Conservation (phyloP, 2,329 filamentous ascomycete genomes). For the Hawksworthiomyces lignivorus region DNA sequence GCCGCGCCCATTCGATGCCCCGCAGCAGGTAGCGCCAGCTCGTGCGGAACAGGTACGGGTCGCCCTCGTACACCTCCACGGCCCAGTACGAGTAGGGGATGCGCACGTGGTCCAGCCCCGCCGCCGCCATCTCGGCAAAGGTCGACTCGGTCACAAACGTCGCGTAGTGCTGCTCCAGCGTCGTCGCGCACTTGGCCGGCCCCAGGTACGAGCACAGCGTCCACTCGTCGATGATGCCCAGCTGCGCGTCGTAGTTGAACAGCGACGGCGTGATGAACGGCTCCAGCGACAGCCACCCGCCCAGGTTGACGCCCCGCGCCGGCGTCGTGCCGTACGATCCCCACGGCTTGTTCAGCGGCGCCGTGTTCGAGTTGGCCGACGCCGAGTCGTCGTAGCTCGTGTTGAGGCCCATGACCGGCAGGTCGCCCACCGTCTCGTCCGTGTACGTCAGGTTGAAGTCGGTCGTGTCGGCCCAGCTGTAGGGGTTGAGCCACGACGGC, state of each 20-base stretch:
- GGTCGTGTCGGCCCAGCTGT: slow-evolving; percentile 80
- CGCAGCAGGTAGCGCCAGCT: slow-evolving; percentile 91
- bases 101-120: slow-evolving; percentile 92
- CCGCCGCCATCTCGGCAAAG: slow-evolving; percentile 75
- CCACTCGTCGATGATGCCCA: slow-evolving; percentile 80
- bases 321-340: slow-evolving; percentile 68
- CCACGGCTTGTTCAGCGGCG: slow-evolving; percentile 68
- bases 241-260: slow-evolving; percentile 55
- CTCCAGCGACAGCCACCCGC: slow-evolving; percentile 89
- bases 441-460: slow-evolving; percentile 97
- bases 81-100: slow-evolving; percentile 97
- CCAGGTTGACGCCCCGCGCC: slow-evolving; percentile 84
- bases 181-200: slow-evolving; percentile 49
- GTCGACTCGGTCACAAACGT: slow-evolving; percentile 78
- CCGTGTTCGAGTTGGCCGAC: slow-evolving; percentile 70
- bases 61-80: slow-evolving; percentile 71
- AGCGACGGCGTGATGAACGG: slow-evolving; percentile 93
- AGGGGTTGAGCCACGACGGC: slow-evolving; percentile 78
- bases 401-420: slow-evolving; percentile 87
- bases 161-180: slow-evolving; percentile 86
- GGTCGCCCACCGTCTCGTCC: slow-evolving; percentile 68
- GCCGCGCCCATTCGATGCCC: slow-evolving; percentile 86
- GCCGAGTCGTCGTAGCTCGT: slow-evolving; percentile 78
- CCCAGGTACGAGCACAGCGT: slow-evolving; percentile 69
- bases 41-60: slow-evolving; percentile 80